phyloP scores from a whole-genome alignment of 2,329 filamentous ascomycete genomes.

The Alternaria triticina region DNA sequence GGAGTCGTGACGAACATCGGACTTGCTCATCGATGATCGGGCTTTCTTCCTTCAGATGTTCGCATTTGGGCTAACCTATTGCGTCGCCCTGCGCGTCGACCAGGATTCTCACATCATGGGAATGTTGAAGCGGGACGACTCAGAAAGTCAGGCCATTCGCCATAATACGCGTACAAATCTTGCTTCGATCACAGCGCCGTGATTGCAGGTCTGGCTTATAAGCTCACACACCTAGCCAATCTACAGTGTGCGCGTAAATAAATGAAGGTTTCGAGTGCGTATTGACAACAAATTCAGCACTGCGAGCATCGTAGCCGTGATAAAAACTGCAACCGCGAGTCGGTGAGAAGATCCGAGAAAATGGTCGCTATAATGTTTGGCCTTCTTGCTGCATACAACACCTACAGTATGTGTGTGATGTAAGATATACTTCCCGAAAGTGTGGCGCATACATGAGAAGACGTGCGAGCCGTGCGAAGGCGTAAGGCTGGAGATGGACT shows the following conservation, averaged over 20 bases:
- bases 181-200: neutral
- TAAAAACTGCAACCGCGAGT: neutral
- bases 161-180: neutral
- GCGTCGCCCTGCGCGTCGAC: neutral
- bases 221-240: neutral
- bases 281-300: neutral
- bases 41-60: neutral
- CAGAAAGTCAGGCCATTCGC: neutral
- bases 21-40: neutral
- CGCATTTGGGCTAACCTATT: neutral
- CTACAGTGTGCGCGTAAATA: neutral
- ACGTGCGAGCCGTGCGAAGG: neutral
- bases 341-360: neutral
- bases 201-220: neutral
- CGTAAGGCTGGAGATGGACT: neutral
- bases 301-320: neutral
- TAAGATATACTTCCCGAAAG: neutral
- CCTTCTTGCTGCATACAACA: neutral
- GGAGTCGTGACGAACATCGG: neutral
- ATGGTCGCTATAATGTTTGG: neutral
- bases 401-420: neutral
- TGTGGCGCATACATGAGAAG: neutral
- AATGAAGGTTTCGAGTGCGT: neutral
- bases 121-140: neutral
- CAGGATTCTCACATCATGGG: neutral